These are phyloP conservation scores for Capronia americana DNA, from an alignment of 2,329 filamentous ascomycete genomes.

Conservation along the genomic window DNA sequence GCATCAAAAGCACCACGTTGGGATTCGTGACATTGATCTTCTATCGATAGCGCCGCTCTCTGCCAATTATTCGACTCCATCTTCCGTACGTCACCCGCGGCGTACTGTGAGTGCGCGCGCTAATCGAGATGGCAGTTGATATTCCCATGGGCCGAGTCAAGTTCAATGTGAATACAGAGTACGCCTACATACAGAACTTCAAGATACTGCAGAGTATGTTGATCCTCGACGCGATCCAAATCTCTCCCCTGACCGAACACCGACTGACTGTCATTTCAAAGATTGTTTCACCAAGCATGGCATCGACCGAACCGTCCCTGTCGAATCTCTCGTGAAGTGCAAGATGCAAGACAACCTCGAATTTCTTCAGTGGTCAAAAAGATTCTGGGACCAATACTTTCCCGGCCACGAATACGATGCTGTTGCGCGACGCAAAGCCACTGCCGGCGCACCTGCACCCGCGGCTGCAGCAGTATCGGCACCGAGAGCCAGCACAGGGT, in stretches of 20 bases:
- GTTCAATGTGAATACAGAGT: constrained; percentile 97
- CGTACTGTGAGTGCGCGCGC: constrained; percentile 1
- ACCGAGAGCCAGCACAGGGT: constrained; percentile 45
- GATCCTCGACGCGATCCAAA: too few relatives aligned
- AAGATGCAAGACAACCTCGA: constrained; percentile 99
- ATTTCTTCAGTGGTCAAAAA: constrained; percentile 96
- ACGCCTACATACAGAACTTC: constrained; percentile 97
- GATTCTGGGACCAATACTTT: constrained; percentile 97
- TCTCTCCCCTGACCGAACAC: constrained; percentile 16
- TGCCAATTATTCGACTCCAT: constrained; percentile 99
- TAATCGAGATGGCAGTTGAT: constrained; percentile 63
- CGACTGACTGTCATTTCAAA: constrained; percentile 31
- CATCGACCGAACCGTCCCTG: constrained; percentile 87
- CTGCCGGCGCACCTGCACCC: constrained; percentile 64
- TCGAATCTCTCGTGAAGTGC: constrained; percentile 90
- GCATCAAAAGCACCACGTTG: constrained; percentile 64
- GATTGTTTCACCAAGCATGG: constrained; percentile 84
- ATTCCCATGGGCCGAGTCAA: constrained; percentile 95
- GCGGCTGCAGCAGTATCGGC: constrained; percentile 57
- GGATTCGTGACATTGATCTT: constrained; percentile 74
- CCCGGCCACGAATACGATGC: constrained; percentile 97
- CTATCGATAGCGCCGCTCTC: constrained; percentile 64
- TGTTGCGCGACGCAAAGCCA: constrained; percentile 80
- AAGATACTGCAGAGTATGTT: constrained; percentile 91
- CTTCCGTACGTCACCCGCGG: constrained; percentile 66